A percentile compares a stretch with the other conserved stretches of the same genome.
Evolutionary conservation across 2,329 filamentous ascomycete genomes (phyloP).

Genomic region (Westerdykella ornata): DNA sequence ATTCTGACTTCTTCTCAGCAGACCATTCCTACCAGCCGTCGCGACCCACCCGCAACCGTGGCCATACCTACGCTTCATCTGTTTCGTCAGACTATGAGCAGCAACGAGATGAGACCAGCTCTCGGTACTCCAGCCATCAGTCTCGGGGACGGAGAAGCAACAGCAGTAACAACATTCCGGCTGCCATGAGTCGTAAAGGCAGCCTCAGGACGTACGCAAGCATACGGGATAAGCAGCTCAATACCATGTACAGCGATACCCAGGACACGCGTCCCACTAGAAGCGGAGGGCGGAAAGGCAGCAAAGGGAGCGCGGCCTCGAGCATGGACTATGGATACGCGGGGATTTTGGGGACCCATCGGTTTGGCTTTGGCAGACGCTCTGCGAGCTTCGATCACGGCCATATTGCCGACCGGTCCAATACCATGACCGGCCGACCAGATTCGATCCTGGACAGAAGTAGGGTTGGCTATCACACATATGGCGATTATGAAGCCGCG

Average conservation of each 20-base stretch:
- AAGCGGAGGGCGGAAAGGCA: slow-evolving; percentile 53
- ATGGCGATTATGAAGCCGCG: slow-evolving; percentile 67
- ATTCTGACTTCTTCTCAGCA: slow-evolving; percentile 35
- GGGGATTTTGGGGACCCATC: slow-evolving; percentile 53
- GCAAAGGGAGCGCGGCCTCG: slow-evolving; percentile 63
- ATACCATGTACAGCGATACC: slow-evolving; percentile 22
- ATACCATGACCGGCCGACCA: slow-evolving; percentile 28
- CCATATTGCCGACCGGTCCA: slow-evolving; percentile 15
- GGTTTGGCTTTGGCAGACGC: slow-evolving; percentile 50
- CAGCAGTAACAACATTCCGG: slow-evolving; percentile 63
- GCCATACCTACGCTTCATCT: slow-evolving; percentile 56
- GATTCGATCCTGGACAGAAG: slow-evolving; percentile 42
- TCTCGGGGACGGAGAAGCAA: slow-evolving; percentile 63
- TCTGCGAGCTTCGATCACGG: slow-evolving; percentile 68
- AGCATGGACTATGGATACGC: slow-evolving; percentile 60
- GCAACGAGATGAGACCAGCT: slow-evolving; percentile 29
- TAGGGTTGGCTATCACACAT: slow-evolving; percentile 39
- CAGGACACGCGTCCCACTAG: slow-evolving; percentile 28
- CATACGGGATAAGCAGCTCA: slow-evolving; percentile 17
- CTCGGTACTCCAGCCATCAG: slow-evolving; percentile 39
- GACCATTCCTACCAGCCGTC: slow-evolving; percentile 29
- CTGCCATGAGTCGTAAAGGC: slow-evolving; percentile 22
- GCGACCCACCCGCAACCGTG: slow-evolving; percentile 42
- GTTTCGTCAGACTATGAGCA: slow-evolving; percentile 52
- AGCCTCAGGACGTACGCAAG: slow-evolving; percentile 26